Evolutionary conservation across 2,329 filamentous ascomycete species (phyloP).

Genomic region (Fusarium transvaalense): DNA sequence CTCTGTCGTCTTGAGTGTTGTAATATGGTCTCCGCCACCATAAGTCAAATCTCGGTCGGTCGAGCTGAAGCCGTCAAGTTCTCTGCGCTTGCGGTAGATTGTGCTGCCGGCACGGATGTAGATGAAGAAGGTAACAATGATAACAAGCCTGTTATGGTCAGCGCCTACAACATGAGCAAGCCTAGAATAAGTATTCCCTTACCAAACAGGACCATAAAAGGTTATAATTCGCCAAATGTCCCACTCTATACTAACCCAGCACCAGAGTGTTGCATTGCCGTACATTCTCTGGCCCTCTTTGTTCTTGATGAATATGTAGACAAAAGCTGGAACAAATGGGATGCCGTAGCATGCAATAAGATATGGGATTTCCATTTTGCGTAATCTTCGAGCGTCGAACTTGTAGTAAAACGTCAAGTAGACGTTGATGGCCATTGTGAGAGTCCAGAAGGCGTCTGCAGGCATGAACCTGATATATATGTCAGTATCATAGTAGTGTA

Average conservation of each 20-base stretch:
- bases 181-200: constrained; percentile 38
- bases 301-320: constrained; percentile 74
- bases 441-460: constrained; percentile 80
- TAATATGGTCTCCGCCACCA: constrained; percentile 59
- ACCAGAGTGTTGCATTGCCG: constrained; percentile 83
- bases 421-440: constrained; percentile 87
- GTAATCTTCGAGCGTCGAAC: constrained; percentile 74
- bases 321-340: constrained; percentile 75
- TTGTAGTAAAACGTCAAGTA: constrained; percentile 84
- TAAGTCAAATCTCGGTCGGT: constrained; percentile 58
- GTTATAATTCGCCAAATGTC: constrained; percentile 78
- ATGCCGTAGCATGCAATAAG: constrained; percentile 77
- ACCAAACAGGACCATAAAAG: constrained; percentile 82
- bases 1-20: constrained; percentile 69
- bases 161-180: not conserved
- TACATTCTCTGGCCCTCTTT: constrained; percentile 70
- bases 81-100: constrained; percentile 75
- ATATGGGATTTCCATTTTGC: constrained; percentile 78
- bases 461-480: constrained; percentile 76
- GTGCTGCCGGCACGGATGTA: constrained; percentile 75
- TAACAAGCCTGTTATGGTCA: constrained; percentile 65
- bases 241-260: constrained; percentile 78
- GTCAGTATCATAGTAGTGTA: constrained; percentile 22
- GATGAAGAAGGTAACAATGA: constrained; percentile 72
- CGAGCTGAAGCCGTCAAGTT: constrained; percentile 68